Percentiles rank a stretch among this genome's conserved stretches.
These are phyloP conservation scores for Penicillium nordicum DNA, from an alignment of 2,329 filamentous ascomycete genomes.

Conservation along the genomic window DNA sequence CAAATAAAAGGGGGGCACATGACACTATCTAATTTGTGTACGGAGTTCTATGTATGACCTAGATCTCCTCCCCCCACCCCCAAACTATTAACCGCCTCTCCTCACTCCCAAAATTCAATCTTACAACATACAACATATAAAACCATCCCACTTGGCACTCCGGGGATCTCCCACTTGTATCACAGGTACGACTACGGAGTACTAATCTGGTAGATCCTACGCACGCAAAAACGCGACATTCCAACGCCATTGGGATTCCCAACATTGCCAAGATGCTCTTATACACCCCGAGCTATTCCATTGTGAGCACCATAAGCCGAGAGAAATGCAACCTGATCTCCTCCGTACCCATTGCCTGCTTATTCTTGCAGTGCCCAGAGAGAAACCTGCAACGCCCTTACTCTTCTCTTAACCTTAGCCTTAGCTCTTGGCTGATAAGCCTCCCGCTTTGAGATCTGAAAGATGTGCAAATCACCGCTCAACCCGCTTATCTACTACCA, in stretches of 20 bases:
- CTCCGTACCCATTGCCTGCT: background rate
- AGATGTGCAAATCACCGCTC: background rate
- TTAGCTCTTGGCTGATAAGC: background rate
- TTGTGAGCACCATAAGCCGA: background rate
- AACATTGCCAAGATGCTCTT: background rate
- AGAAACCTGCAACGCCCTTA: background rate
- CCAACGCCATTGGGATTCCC: background rate
- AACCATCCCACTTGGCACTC: conserved; percentile 10
- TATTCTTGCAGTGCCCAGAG: background rate
- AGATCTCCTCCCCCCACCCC: background rate
- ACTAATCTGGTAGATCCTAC: background rate
- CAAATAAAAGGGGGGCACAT: background rate
- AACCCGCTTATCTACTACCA: background rate
- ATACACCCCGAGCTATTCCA: conserved; percentile 2
- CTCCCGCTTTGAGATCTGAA: background rate
- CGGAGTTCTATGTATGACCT: background rate
- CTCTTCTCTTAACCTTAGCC: background rate
- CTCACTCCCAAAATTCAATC: background rate
- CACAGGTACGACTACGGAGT: conserved; percentile 7
- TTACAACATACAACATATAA: background rate
- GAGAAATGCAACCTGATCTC: background rate
- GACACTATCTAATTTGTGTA: conserved; percentile 5
- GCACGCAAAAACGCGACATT: background rate
- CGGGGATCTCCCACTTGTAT: conserved; percentile 18
- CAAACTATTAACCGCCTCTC: background rate